Evolutionary conservation across 1,139 yeast species (phyloP).

Genomic region (Blastobotrys serpentis): DNA sequence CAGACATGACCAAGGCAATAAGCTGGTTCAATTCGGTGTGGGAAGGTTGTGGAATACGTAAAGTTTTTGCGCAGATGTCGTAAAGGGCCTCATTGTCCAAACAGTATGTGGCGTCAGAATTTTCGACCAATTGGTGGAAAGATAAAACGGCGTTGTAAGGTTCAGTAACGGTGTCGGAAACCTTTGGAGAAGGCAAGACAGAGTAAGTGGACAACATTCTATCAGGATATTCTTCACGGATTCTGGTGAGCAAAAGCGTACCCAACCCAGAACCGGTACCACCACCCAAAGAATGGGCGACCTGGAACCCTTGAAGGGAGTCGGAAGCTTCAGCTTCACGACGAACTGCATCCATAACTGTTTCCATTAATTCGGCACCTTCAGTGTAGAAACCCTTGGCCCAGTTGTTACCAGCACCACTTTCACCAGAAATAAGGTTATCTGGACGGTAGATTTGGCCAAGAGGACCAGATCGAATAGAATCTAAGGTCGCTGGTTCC

Average conservation of each 20-base stretch:
- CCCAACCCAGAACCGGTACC: conserved; percentile 51
- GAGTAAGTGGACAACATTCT: conserved; percentile 49
- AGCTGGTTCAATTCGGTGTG: conserved; percentile 45
- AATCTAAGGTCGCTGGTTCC: conserved; percentile 48
- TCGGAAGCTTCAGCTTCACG: conserved; percentile 49
- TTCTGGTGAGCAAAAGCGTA: conserved; percentile 42
- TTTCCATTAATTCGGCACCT: conserved; percentile 47
- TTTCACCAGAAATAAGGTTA: conserved; percentile 45
- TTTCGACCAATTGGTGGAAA: conserved; percentile 45
- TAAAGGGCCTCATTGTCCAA: conserved; percentile 48
- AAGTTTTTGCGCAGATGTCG: conserved; percentile 45
- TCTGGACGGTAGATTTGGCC: conserved; percentile 49
- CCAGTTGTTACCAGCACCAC: conserved; percentile 52
- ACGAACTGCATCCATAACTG: conserved; percentile 47
- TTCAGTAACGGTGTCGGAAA: conserved; percentile 47
- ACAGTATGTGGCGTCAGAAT: conserved; percentile 47
- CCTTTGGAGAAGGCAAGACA: conserved; percentile 46
- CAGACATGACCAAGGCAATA: conserved; percentile 47
- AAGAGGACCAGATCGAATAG: conserved; percentile 44
- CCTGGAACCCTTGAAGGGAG: conserved; percentile 48
- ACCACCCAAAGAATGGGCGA: conserved; percentile 49
- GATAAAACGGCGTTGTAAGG: conserved; percentile 47
- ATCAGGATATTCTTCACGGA: conserved; percentile 47
- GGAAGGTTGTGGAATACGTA: conserved; percentile 42
- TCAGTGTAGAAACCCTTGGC: conserved; percentile 50